Percentiles rank a stretch among this genome's conserved stretches.
Evolutionary conservation across 2,329 filamentous ascomycete species (phyloP).

Genomic region (Pleurostoma richardsiae): DNA sequence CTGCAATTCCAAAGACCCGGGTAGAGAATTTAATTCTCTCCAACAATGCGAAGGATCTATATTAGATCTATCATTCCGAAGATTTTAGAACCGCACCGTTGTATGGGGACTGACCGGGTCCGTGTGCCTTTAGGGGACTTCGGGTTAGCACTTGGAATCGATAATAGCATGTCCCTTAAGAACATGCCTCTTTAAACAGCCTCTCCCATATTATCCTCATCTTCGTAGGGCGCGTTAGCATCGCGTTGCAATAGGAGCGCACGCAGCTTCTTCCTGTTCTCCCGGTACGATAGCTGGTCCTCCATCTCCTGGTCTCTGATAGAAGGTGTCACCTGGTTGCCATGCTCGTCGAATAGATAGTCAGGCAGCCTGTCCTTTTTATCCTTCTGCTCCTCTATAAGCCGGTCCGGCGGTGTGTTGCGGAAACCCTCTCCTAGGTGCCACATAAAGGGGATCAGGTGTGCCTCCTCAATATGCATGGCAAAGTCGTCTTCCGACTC

Average conservation of each 20-base stretch:
- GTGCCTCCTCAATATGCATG: conserved; percentile 48
- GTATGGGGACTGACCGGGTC: too few relatives aligned
- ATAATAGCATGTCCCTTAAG: too few relatives aligned
- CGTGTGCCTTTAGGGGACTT: too few relatives aligned
- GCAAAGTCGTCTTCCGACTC: conserved; percentile 27
- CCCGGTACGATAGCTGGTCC: conserved; percentile 36
- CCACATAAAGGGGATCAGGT: conserved; percentile 50
- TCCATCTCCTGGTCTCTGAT: conserved; percentile 47
- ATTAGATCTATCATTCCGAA: too few relatives aligned
- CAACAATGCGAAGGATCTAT: too few relatives aligned
- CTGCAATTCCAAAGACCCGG: too few relatives aligned
- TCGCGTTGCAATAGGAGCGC: conserved; percentile 36
- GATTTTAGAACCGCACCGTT: too few relatives aligned
- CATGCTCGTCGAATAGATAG: conserved; percentile 47
- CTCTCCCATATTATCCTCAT: conserved; percentile 22
- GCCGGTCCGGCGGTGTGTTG: conserved; percentile 27
- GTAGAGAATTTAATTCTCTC: too few relatives aligned
- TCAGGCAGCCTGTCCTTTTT: conserved; percentile 25
- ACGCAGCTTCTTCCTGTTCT: conserved; percentile 37
- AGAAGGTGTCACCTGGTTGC: conserved; percentile 55
- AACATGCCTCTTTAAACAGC: background rate
- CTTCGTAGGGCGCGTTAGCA: conserved; percentile 38
- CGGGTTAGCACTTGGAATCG: too few relatives aligned
- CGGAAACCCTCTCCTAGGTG: conserved; percentile 54
- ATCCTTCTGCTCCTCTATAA: conserved; percentile 2